phyloP scores from a whole-genome alignment of 192 early-diverging fungal genomes.

The Coemansia sp. region DNA sequence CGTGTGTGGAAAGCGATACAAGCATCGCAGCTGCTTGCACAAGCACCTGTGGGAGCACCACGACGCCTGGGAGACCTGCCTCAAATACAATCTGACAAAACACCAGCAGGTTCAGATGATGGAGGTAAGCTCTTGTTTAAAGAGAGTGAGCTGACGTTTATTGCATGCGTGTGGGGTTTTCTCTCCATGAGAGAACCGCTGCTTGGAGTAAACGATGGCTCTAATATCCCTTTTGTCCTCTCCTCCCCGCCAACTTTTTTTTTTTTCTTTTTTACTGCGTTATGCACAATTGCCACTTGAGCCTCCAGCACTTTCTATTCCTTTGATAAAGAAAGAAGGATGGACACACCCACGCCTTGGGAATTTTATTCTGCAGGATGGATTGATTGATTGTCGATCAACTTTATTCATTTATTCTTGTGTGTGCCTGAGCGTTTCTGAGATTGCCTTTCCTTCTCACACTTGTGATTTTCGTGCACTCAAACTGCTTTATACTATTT shows the following conservation, averaged over 20 bases:
- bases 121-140: conserved; percentile 51
- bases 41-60: conserved; percentile 68
- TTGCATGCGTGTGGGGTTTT: background rate
- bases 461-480: background rate
- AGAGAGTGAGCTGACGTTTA: background rate
- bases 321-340: background rate
- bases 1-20: conserved; percentile 65
- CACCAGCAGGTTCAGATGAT: conserved; percentile 71
- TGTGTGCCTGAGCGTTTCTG: conserved; percentile 9
- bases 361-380: background rate
- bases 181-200: background rate
- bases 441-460: background rate
- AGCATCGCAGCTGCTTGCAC: conserved; percentile 63
- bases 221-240: background rate
- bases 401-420: background rate
- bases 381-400: conserved; percentile 7
- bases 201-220: conserved; percentile 8
- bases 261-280: background rate
- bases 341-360: background rate
- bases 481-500: background rate
- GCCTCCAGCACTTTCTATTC: background rate
- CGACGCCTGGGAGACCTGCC: conserved; percentile 63
- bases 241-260: background rate
- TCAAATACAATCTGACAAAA: conserved; percentile 65
- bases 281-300: background rate